Conservation (phyloP, 2,329 filamentous ascomycete species). For the Calonectria crousiana region DNA sequence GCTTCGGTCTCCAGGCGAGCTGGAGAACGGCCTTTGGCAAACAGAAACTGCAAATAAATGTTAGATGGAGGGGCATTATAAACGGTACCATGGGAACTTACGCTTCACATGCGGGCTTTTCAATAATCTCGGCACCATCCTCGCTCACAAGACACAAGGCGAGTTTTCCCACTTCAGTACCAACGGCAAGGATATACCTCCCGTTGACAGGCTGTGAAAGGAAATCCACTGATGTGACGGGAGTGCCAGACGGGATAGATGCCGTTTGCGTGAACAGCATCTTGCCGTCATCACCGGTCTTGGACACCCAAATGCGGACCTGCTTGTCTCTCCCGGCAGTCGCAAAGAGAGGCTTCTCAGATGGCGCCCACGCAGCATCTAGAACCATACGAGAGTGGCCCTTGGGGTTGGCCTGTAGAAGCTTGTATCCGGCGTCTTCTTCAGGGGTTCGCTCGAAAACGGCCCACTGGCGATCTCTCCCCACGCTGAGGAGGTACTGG, state of each 20-base stretch:
- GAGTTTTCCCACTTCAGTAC: slow-evolving; percentile 67
- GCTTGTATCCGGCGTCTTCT: slow-evolving; percentile 61
- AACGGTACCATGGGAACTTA: slow-evolving; percentile 45
- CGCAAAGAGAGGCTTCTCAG: slow-evolving; percentile 72
- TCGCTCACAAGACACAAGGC: slow-evolving; percentile 57
- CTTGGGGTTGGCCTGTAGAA: slow-evolving; percentile 78
- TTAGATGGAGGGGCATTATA: neutral
- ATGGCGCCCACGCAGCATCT: slow-evolving; percentile 84
- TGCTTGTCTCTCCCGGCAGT: slow-evolving; percentile 92
- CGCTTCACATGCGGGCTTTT: slow-evolving; percentile 52
- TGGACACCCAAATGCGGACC: slow-evolving; percentile 76
- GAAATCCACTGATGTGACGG: slow-evolving; percentile 81
- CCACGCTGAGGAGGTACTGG: slow-evolving; percentile 83
- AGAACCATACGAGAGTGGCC: slow-evolving; percentile 95
- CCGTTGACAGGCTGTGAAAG: slow-evolving; percentile 51
- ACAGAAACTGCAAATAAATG: slow-evolving; percentile 38
- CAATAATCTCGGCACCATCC: slow-evolving; percentile 53
- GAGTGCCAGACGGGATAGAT: slow-evolving; percentile 65
- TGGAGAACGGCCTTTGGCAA: slow-evolving; percentile 76
- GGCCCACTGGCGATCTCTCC: slow-evolving; percentile 91
- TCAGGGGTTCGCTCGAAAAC: slow-evolving; percentile 73
- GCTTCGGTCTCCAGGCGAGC: slow-evolving; percentile 74
- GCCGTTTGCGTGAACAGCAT: slow-evolving; percentile 63
- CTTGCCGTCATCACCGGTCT: slow-evolving; percentile 46
- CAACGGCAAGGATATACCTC: slow-evolving; percentile 63